A percentile compares a stretch with the other conserved stretches of the same genome.
phyloP scores from a whole-genome alignment of 2,329 filamentous ascomycete species.

The Arthrobotrys sphaeroides region DNA sequence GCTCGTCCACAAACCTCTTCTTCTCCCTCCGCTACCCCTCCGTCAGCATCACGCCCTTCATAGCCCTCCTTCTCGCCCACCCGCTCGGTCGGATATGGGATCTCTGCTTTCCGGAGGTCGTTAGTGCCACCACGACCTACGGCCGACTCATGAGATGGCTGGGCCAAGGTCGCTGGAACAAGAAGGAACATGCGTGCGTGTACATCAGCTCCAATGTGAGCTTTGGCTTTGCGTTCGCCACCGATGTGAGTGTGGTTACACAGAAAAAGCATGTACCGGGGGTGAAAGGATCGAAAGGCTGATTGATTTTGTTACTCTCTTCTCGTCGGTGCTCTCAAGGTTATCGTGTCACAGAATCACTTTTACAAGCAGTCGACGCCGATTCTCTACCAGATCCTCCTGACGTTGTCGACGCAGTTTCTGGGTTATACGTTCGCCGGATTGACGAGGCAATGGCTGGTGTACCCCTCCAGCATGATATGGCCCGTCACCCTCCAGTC shows the following conservation, averaged over 20 bases:
- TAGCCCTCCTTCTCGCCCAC: slow-evolving; percentile 84
- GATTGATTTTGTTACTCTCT: background rate
- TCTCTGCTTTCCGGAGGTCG: slow-evolving; percentile 65
- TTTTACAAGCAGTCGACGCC: slow-evolving; percentile 85
- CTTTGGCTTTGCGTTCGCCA: slow-evolving; percentile 88
- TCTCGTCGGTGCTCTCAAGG: slow-evolving; percentile 60
- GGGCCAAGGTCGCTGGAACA: slow-evolving; percentile 82
- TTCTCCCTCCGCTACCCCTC: slow-evolving; percentile 91
- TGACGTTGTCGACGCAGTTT: slow-evolving; percentile 86
- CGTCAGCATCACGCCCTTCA: slow-evolving; percentile 87
- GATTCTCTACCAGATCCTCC: slow-evolving; percentile 79
- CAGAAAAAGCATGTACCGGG: background rate
- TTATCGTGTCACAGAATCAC: slow-evolving; percentile 87
- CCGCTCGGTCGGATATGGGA: slow-evolving; percentile 85
- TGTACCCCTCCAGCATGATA: slow-evolving; percentile 87
- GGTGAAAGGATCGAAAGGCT: background rate
- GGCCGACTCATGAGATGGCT: slow-evolving; percentile 74
- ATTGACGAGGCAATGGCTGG: slow-evolving; percentile 79
- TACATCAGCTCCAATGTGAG: slow-evolving; percentile 91
- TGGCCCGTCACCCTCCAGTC: slow-evolving; percentile 91
- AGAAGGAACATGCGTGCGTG: slow-evolving; percentile 87
- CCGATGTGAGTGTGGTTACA: slow-evolving; percentile 68
- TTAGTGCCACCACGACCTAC: slow-evolving; percentile 52
- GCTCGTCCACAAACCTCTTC: slow-evolving; percentile 85
- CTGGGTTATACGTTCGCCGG: slow-evolving; percentile 87